phyloP scores from a whole-genome alignment of 2,329 filamentous ascomycete species.

The Massarina eburnea region DNA sequence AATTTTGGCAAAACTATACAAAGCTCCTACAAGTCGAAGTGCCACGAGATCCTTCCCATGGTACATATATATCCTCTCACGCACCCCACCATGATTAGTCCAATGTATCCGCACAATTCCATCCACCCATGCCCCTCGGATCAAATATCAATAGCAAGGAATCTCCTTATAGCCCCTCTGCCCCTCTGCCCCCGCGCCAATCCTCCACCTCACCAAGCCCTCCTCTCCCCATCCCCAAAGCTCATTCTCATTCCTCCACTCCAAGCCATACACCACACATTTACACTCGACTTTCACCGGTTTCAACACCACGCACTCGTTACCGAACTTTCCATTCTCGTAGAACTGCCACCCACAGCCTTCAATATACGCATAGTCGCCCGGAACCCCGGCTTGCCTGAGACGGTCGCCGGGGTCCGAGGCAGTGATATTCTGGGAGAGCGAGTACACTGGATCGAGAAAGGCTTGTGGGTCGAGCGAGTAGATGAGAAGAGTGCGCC shows the following conservation, averaged over 20 bases:
- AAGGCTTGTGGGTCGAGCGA: slow-evolving; percentile 21
- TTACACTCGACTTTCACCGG: slow-evolving; percentile 15
- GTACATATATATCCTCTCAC: too few species aligned
- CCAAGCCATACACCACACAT: slow-evolving; percentile 17
- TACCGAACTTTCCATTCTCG: background rate
- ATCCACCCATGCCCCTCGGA: background rate
- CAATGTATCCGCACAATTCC: background rate
- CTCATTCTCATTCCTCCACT: slow-evolving; percentile 21
- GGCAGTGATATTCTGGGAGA: background rate
- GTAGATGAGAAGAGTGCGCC: slow-evolving; percentile 25
- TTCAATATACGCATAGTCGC: slow-evolving; percentile 11
- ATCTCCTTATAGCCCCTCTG: background rate
- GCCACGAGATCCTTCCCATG: too few species aligned
- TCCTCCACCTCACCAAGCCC: slow-evolving; percentile 19
- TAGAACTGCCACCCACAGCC: slow-evolving; percentile 14
- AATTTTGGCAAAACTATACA: too few species aligned
- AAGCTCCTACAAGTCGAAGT: too few species aligned
- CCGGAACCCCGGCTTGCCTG: slow-evolving; percentile 1
- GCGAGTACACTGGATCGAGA: slow-evolving; percentile 13
- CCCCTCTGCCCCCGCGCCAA: slow-evolving; percentile 7
- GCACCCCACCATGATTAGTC: too few species aligned
- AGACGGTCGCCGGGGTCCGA: background rate
- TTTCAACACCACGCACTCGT: slow-evolving; percentile 17
- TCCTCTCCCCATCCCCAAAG: slow-evolving; percentile 25
- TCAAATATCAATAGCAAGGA: too few species aligned